Conservation (phyloP, 495 filamentous ascomycete genomes). For the Penicillium diatomitis region DNA sequence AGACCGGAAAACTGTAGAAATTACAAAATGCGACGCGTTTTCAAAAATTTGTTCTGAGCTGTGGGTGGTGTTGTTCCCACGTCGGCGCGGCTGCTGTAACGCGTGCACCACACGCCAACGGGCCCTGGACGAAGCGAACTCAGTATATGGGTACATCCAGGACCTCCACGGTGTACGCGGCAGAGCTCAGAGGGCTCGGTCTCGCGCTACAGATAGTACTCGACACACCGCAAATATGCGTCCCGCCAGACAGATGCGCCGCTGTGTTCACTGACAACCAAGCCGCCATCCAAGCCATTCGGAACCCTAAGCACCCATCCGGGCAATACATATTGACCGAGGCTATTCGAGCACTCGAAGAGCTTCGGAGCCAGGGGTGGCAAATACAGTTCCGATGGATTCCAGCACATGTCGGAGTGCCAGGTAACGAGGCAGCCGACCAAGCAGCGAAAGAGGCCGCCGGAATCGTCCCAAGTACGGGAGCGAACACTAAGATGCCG, state of each 20-base stretch:
- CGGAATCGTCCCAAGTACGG: neutral
- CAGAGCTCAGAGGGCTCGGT: neutral
- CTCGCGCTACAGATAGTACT: neutral
- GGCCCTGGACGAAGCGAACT: neutral
- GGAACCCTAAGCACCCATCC: constrained; percentile 2
- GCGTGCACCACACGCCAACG: neutral
- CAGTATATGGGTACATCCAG: constrained; percentile 2
- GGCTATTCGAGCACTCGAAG: constrained; percentile 1
- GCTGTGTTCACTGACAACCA: constrained; percentile 9
- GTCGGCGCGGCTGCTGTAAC: constrained; percentile 1
- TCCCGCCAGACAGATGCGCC: neutral
- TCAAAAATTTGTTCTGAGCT: too few relatives aligned
- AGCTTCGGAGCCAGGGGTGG: neutral
- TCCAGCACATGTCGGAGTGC: constrained; percentile 17
- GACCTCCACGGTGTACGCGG: constrained; percentile 2
- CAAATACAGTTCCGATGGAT: constrained; percentile 10
- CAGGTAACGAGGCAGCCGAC: constrained; percentile 20
- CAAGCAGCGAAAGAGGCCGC: constrained; percentile 4
- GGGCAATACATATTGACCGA: constrained; percentile 5
- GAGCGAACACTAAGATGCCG: neutral
- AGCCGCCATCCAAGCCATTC: constrained; percentile 4
- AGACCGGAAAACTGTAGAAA: too few relatives aligned
- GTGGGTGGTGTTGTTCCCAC: too few relatives aligned
- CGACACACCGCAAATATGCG: neutral
- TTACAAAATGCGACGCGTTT: too few relatives aligned